These are phyloP conservation scores for Ogataea philodendri DNA, from an alignment of 805 yeast species.

Conservation along the genomic window DNA sequence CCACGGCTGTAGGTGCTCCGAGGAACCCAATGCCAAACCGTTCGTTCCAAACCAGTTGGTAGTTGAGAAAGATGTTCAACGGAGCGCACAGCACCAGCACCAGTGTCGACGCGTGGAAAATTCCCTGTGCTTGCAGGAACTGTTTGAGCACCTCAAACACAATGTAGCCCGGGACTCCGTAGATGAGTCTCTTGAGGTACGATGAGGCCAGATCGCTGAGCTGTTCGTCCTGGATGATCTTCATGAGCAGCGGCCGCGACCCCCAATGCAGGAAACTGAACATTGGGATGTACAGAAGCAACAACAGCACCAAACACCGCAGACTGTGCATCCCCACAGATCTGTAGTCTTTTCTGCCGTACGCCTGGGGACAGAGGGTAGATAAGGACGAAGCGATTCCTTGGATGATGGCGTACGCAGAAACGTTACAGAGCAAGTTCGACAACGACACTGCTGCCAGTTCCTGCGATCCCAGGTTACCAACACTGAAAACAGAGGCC, in stretches of 20 bases:
- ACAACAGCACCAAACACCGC: conserved; percentile 48
- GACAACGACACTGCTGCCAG: conserved; percentile 60
- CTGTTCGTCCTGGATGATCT: conserved; percentile 45
- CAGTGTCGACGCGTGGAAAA: conserved; percentile 54
- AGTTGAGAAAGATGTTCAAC: conserved; percentile 46
- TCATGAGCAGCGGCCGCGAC: conserved; percentile 29
- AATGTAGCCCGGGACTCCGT: conserved; percentile 57
- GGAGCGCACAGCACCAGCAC: conserved; percentile 55
- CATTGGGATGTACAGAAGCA: conserved; percentile 37
- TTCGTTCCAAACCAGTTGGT: conserved; percentile 43
- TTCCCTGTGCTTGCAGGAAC: conserved; percentile 57
- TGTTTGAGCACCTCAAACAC: conserved; percentile 56
- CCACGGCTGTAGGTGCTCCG: conserved; percentile 61
- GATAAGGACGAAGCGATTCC: conserved; percentile 59
- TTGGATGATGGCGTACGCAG: conserved; percentile 54
- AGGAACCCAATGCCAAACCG: conserved; percentile 49
- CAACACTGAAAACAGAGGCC: conserved; percentile 53
- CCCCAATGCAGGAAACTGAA: conserved; percentile 43
- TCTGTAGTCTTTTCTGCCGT: conserved; percentile 50
- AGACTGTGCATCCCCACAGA: conserved; percentile 51
- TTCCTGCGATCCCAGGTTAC: conserved; percentile 58
- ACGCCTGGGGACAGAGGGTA: conserved; percentile 60
- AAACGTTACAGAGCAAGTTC: conserved; percentile 53
- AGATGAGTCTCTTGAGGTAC: conserved; percentile 45
- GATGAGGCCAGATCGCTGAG: conserved; percentile 48